phyloP scores from a whole-genome alignment of 176 grass and related monocot species.

The Rhynchospora tenuis region DNA sequence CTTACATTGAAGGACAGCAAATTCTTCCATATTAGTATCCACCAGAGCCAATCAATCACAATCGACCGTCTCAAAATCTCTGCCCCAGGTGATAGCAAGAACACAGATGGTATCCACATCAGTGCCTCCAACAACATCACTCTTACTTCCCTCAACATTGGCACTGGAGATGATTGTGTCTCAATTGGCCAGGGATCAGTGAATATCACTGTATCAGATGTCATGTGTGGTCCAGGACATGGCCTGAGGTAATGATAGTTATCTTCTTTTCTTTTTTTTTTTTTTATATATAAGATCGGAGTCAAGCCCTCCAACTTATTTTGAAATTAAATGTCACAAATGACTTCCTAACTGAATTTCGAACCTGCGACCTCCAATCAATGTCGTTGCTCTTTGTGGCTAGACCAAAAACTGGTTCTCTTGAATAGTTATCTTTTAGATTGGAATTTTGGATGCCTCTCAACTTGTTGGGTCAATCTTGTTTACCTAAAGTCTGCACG shows the following conservation, averaged over 20 bases:
- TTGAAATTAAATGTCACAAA: no score
- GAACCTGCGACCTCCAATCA: no score
- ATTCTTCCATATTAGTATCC: constrained; percentile 38
- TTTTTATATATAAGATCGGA: no score
- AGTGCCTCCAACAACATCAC: constrained; percentile 18
- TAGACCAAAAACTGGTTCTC: no score
- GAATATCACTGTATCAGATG: constrained; percentile 27
- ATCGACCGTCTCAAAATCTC: constrained; percentile 20
- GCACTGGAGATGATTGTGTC: constrained; percentile 56
- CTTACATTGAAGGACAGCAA: constrained; percentile 28
- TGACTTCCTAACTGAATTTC: no score
- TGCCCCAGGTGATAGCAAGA: constrained; percentile 39
- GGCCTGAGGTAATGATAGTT: constrained; percentile 37
- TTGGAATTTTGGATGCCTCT: neutral
- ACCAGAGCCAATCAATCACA: neutral
- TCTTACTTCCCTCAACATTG: constrained; percentile 5
- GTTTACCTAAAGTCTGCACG: neutral
- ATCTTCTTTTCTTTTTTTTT: no score
- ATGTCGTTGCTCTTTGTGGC: no score
- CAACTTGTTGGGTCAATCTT: neutral
- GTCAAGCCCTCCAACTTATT: no score
- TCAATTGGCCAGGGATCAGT: constrained; percentile 33
- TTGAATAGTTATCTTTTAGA: no score
- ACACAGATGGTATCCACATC: constrained; percentile 64
- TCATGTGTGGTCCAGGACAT: constrained; percentile 53